Evolutionary conservation across 768 basidiomycete species (phyloP), one percentile per base, ranked within the genome.

Genomic region (Lyophyllum semitale): DNA sequence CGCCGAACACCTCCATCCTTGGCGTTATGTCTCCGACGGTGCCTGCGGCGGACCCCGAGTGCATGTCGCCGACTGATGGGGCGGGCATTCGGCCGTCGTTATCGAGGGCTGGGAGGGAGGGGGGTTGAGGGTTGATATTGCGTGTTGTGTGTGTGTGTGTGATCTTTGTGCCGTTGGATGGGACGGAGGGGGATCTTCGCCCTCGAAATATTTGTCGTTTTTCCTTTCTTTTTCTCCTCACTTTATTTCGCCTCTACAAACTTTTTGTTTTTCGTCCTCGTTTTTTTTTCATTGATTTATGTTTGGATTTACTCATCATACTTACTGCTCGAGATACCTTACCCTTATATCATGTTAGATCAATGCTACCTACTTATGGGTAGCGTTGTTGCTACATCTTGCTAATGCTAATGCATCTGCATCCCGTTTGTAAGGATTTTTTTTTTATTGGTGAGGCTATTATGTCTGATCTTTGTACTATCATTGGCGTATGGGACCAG

Each of bases 1-100:
- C 80, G 1, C 76, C 79, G 1, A 68, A 69, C 40, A 70, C 71
- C 35, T 75, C 77, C 8, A 73, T 79, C 27, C 66, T 77, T 58
- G 73, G 68, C 53, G 48, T 75, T 30, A 63, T 77, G 4, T 75
- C 78, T 15, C 76, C 79, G 0, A 61, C 63, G 22, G 52, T 64
- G n/a, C 63, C 65, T 1, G 46, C 60, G n/a, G n/a, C n/a, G n/a
- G n/a, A n/a, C n/a, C n/a, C n/a, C n/a, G n/a, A n/a, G n/a, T n/a
- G n/a, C n/a, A n/a, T n/a, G n/a, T n/a, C n/a, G n/a, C n/a, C n/a
- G n/a, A n/a, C n/a, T n/a, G n/a, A n/a, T n/a, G n/a, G n/a, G n/a
- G n/a, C n/a, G n/a, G n/a, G n/a, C n/a, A n/a, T n/a, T n/a, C n/a
- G n/a, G n/a, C n/a, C n/a, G n/a, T n/a, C n/a, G n/a, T n/a, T n/a